phyloP scores from a whole-genome alignment of 2,329 filamentous ascomycete genomes.

The Aspergillus quadricinctus region DNA sequence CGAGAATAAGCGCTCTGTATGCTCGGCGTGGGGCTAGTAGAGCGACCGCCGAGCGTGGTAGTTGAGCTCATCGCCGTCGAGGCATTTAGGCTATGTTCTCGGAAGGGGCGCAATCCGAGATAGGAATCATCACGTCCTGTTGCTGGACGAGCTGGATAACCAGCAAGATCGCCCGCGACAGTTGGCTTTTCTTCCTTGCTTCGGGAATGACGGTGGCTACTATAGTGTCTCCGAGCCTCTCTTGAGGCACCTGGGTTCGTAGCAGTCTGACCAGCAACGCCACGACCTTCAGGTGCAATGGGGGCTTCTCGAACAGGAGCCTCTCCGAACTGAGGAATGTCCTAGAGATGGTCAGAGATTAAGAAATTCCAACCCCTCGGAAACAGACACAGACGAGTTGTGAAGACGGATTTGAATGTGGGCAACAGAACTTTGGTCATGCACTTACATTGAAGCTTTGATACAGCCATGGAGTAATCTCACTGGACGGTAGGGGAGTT shows the following conservation, averaged over 20 bases:
- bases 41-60: constrained; percentile 54
- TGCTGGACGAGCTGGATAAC: constrained; percentile 63
- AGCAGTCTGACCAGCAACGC: constrained; percentile 52
- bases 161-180: constrained; percentile 31
- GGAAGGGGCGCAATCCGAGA: constrained; percentile 48
- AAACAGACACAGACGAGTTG: neutral
- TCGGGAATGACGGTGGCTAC: constrained; percentile 43
- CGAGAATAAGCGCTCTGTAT: constrained; percentile 57
- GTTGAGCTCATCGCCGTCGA: constrained; percentile 49
- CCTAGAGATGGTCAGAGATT: constrained; percentile 42
- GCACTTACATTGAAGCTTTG: constrained; percentile 73
- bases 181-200: constrained; percentile 56
- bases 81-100: constrained; percentile 43
- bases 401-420: neutral
- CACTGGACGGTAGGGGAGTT: constrained; percentile 82
- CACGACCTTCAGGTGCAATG: constrained; percentile 65
- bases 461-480: constrained; percentile 96
- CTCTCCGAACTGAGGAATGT: constrained; percentile 72
- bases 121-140: constrained; percentile 71
- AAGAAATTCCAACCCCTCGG: neutral
- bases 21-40: constrained; percentile 79
- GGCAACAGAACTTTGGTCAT: neutral
- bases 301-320: constrained; percentile 69
- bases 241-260: constrained; percentile 39
- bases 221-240: constrained; percentile 51